Evolutionary conservation across 2,329 filamentous ascomycete genomes (phyloP).

Genomic region (Nemania bipapillata): DNA sequence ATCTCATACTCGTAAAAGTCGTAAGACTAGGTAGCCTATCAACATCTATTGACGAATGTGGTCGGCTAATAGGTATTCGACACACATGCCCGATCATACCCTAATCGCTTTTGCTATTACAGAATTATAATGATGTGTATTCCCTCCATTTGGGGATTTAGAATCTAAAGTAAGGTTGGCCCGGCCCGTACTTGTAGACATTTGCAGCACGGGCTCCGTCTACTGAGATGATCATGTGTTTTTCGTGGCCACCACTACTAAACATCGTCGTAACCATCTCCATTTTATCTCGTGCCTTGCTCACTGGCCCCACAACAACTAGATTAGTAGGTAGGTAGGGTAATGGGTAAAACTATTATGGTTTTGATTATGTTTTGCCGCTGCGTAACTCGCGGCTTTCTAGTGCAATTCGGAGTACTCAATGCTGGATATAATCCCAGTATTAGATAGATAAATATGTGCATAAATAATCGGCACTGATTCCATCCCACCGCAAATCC

Average conservation of each 20-base stretch:
- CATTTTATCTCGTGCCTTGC: conserved; percentile 6
- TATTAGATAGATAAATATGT: neutral
- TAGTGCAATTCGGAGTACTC: neutral
- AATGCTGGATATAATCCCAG: neutral
- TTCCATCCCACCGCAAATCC: neutral
- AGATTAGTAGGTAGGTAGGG: neutral
- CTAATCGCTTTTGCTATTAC: neutral
- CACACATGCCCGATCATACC: neutral
- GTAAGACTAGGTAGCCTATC: conserved; percentile 11
- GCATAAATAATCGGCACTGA: neutral
- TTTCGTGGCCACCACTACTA: neutral
- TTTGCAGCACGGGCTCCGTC: neutral
- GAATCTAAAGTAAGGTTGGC: too few species aligned
- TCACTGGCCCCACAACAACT: conserved; percentile 22
- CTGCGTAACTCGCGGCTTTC: conserved; percentile 3
- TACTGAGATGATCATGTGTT: neutral
- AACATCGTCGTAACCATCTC: neutral
- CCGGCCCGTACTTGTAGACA: too few species aligned
- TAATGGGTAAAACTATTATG: neutral
- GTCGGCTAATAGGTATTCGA: neutral
- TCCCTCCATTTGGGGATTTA: too few species aligned
- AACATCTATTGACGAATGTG: neutral
- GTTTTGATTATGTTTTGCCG: neutral
- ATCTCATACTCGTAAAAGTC: neutral
- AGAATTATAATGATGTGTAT: neutral